Evolutionary conservation across 2,329 filamentous ascomycete genomes (phyloP), one percentile per base, ranked within the genome.

Genomic region (Emydomyces testavorans): DNA sequence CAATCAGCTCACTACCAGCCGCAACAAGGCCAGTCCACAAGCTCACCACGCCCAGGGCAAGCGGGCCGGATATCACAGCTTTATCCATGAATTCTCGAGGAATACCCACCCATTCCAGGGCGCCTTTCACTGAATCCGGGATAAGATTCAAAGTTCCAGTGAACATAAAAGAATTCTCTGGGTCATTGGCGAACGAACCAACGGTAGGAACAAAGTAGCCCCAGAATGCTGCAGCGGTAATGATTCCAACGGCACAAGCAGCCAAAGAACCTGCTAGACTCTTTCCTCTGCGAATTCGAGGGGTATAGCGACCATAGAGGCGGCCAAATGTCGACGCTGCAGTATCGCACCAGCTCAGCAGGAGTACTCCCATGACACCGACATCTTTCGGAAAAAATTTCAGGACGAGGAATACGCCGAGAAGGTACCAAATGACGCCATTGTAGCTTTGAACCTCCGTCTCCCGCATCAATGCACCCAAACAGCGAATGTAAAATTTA

Each of bases 271-370:
- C 92, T 15, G 92, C 92, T 23, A 96, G 71, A 51, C 87, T 94
- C 76, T 98, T 98, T 35, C 89, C 89, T 53, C 77, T 77, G 52
- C 92, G 79, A 48, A 98, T 77, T 45, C 83, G 78, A 31, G 85
- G 85, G 1, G 92, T 98, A 62, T 95, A 89, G 53, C 83, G 78
- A 35, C 92, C 92, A 69, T 85, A 96, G 11, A 90, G 72, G 47
- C 92, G 79, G 46, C 92, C 92, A 61, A 98, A 89, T 0, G 92
- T 98, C 62, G 84, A 92, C 43, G 92, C 92, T 29, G 92, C 92
- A 1, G 92, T 96, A 65, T 98, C 92, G 67, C 92, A 98, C 92
- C 92, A 98, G 61, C 85, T 93, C 20, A 98, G 78, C 34, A 98
- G 76, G 58, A 98, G 72, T 36, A 96, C 83, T 52, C 84, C 82